These are phyloP conservation scores for Cystobasidium onofrii DNA, from an alignment of 768 basidiomycete genomes.

Conservation along the genomic window DNA sequence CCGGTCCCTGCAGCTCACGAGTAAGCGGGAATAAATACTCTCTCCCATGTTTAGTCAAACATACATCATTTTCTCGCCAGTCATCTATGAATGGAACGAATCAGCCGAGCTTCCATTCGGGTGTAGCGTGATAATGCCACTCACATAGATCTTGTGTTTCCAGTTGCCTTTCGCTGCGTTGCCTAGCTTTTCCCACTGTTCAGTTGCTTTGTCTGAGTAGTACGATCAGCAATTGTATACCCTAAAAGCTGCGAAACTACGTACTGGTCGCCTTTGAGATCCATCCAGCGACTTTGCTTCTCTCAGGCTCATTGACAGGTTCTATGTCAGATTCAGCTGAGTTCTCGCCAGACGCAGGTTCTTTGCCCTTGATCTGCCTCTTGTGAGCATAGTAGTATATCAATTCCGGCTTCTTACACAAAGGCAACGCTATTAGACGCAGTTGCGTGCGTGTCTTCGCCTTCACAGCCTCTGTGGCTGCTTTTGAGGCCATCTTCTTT, in stretches of 20 bases:
- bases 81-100: slow-evolving; percentile 1
- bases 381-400: slow-evolving; percentile 24
- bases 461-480: neutral
- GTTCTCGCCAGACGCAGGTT: neutral
- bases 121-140: neutral
- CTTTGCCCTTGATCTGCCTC: slow-evolving; percentile 17
- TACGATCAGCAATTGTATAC: neutral
- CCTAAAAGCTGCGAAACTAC: neutral
- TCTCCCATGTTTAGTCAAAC: neutral
- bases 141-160: slow-evolving; percentile 29
- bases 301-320: slow-evolving; percentile 12
- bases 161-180: slow-evolving; percentile 18
- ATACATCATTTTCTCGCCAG: slow-evolving; percentile 25
- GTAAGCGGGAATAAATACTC: too few species aligned
- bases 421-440: slow-evolving; percentile 18
- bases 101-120: neutral
- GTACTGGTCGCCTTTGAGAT: slow-evolving; percentile 22
- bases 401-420: slow-evolving; percentile 18
- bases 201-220: slow-evolving; percentile 16
- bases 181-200: slow-evolving; percentile 28
- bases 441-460: slow-evolving; percentile 11
- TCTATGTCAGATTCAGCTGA: neutral
- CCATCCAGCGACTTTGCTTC: neutral
- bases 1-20: slow-evolving; percentile 12
- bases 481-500: neutral